Base-by-base conservation (phyloP, 1,284 basidiomycete genomes). In the Leucoagaricus sp. region DNA sequence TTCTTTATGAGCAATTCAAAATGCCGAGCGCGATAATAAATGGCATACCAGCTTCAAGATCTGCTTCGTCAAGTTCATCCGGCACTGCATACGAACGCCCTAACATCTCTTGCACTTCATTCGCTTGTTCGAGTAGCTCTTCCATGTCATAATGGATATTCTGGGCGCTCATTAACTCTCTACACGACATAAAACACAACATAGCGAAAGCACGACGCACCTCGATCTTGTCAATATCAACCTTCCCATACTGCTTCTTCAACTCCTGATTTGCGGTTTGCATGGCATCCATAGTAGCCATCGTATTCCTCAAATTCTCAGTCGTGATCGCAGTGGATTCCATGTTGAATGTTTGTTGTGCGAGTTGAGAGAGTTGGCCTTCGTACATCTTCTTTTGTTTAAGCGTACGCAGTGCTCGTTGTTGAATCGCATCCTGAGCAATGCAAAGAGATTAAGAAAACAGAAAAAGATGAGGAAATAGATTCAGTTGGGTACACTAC, bases 271-370 rank as follows among this genome's bases (percentile, higher is more conserved):
- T 98, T 17, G 97, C 96, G n/a, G 84, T 72, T 69, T 94, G 87
- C 96, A 99, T 98, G 4, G 95, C 97, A 67, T 98, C 94, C 21
- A 99, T 89, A 0, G 97, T 99, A n/a, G 95, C 96, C 97, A 99
- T 99, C 65, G 97, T 99, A 70, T 98, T 99, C 61, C 94, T 86
- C 64, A 99, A 75, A 73, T 99, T 99, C 75, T 99, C 97, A 3
- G 96, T 98, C 15, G 94, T 91, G 72, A 99, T 87, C 9, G 91
- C 86, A 23, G 96, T 92, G 61, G 94, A 96, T 76, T 99, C 96
- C 94, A 99, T 99, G 75, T 99, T 99, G 80, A 94, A 99, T 21
- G 93, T 89, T 73, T 99, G 97, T 71, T 99, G 97, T 48, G 91
- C 82, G 12, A 99, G 81, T 72, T 98, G 94, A 8, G 85, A 82